Evolutionary conservation across 2,329 filamentous ascomycete genomes (phyloP).

Genomic region (Aspergillus aculeatinus): DNA sequence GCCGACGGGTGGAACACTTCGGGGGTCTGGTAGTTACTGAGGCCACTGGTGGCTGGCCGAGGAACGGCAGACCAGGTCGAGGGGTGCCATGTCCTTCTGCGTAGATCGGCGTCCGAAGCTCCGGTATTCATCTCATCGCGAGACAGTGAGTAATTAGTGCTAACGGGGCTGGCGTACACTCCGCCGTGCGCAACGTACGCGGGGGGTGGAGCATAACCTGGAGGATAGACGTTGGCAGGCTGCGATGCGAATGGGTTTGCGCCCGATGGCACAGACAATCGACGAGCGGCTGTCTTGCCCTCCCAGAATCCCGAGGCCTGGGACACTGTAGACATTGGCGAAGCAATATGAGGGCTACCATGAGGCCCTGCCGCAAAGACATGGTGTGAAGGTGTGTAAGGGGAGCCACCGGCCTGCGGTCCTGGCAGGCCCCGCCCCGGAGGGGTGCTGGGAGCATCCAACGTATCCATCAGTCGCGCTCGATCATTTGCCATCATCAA

Average conservation of each 20-base stretch:
- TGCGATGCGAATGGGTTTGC: constrained; percentile 71
- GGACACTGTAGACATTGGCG: constrained; percentile 69
- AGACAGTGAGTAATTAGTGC: constrained; percentile 54
- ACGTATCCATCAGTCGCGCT: constrained; percentile 59
- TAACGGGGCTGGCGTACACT: constrained; percentile 66
- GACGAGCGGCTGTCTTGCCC: constrained; percentile 66
- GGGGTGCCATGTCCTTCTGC: constrained; percentile 87
- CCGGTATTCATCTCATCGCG: constrained; percentile 35
- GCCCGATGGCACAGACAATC: constrained; percentile 78
- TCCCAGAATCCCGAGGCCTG: constrained; percentile 73
- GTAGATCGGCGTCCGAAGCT: constrained; percentile 69
- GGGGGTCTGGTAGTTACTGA: constrained; percentile 74
- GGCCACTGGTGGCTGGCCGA: constrained; percentile 66
- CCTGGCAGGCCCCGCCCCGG: constrained; percentile 64
- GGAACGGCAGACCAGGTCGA: constrained; percentile 63
- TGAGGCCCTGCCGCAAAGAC: constrained; percentile 71
- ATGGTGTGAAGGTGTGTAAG: constrained; percentile 73
- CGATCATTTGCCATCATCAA: constrained; percentile 75
- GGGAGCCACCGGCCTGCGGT: constrained; percentile 70
- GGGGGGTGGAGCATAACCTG: constrained; percentile 57
- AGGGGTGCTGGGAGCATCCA: constrained; percentile 66
- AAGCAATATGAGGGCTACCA: constrained; percentile 75
- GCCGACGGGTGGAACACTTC: constrained; percentile 59
- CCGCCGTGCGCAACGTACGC: constrained; percentile 59
- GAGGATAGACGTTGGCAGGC: constrained; percentile 56